A percentile compares a stretch with the other conserved stretches of the same genome.
Evolutionary conservation across 1,284 basidiomycete genomes (phyloP).

Genomic region (Schizophyllum commune): DNA sequence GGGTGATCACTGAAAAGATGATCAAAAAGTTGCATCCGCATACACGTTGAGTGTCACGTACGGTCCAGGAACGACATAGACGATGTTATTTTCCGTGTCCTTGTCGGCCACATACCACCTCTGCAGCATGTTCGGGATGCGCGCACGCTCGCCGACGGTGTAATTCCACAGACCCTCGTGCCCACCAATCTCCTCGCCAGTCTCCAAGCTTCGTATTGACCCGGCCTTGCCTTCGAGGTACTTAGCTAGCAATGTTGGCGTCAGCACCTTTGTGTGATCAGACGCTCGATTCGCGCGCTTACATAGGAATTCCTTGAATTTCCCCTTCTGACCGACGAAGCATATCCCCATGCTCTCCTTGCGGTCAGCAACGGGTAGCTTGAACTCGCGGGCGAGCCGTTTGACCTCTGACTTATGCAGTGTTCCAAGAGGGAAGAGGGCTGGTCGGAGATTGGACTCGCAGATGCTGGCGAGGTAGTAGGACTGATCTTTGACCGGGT

Average conservation of each 20-base stretch:
- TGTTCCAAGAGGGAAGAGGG: constrained; percentile 75
- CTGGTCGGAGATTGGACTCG: constrained; percentile 52
- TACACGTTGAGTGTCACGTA: constrained; percentile 28
- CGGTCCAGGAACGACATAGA: constrained; percentile 74
- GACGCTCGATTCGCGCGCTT: constrained; percentile 10
- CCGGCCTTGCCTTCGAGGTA: constrained; percentile 71
- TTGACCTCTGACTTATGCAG: constrained; percentile 69
- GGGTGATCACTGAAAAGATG: constrained; percentile 48
- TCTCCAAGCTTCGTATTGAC: constrained; percentile 52
- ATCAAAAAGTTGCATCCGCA: not conserved
- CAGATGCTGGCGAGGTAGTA: constrained; percentile 86
- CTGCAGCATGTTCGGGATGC: constrained; percentile 53
- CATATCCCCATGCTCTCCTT: constrained; percentile 96
- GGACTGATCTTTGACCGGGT: constrained; percentile 82
- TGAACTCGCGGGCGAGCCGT: constrained; percentile 61
- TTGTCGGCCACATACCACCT: constrained; percentile 78
- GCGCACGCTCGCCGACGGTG: constrained; percentile 74
- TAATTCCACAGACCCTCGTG: constrained; percentile 85
- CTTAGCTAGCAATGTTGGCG: constrained; percentile 40
- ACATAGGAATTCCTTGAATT: constrained; percentile 76
- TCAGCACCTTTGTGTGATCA: constrained; percentile 1
- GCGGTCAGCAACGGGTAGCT: constrained; percentile 71
- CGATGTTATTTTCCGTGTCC: constrained; percentile 47
- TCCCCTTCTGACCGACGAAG: constrained; percentile 81
- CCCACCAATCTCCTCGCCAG: constrained; percentile 46